Percentiles rank a stretch among this genome's conserved stretches.
Evolutionary conservation across 169 alveolate species (phyloP).

Genomic region (Plasmodium berghei): DNA sequence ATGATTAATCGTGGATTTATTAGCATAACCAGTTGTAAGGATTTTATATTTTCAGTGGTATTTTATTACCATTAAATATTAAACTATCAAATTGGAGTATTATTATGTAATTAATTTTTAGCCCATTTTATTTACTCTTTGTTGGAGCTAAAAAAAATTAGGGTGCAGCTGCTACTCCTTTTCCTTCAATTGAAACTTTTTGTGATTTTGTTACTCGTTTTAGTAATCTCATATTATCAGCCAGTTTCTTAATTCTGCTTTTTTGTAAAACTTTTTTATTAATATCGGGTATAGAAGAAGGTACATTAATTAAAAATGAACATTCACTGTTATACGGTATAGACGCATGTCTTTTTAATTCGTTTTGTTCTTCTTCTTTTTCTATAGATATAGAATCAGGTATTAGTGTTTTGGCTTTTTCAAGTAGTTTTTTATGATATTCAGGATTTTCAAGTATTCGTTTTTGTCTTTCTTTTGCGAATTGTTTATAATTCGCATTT

Average conservation of each 20-base stretch:
- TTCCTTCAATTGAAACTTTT: slow-evolving; percentile 71
- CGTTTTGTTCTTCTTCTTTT: slow-evolving; percentile 77
- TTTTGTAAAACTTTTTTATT: slow-evolving; percentile 34
- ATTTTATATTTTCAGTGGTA: too few relatives aligned
- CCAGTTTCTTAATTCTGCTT: slow-evolving; percentile 61
- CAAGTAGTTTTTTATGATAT: slow-evolving; percentile 65
- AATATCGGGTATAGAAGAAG: slow-evolving; percentile 48
- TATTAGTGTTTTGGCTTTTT: slow-evolving; percentile 67
- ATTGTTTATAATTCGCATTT: slow-evolving; percentile 80
- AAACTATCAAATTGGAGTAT: too few relatives aligned
- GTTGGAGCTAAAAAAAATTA: neutral
- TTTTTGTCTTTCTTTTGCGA: slow-evolving; percentile 74
- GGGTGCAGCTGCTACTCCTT: slow-evolving; percentile 55
- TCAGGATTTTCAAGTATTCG: slow-evolving; percentile 70
- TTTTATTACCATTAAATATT: too few relatives aligned
- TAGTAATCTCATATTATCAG: slow-evolving; percentile 54
- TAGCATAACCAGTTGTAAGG: too few relatives aligned
- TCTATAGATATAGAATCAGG: slow-evolving; percentile 70
- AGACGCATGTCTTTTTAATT: slow-evolving; percentile 65
- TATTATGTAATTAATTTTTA: neutral
- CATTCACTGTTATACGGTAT: slow-evolving; percentile 74
- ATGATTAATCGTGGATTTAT: too few relatives aligned
- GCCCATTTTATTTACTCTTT: neutral
- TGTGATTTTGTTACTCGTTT: slow-evolving; percentile 51
- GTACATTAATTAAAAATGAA: slow-evolving; percentile 72